These are phyloP conservation scores for Lecanicillium sp. DNA, from an alignment of 2,329 filamentous ascomycete species.

Conservation along the genomic window DNA sequence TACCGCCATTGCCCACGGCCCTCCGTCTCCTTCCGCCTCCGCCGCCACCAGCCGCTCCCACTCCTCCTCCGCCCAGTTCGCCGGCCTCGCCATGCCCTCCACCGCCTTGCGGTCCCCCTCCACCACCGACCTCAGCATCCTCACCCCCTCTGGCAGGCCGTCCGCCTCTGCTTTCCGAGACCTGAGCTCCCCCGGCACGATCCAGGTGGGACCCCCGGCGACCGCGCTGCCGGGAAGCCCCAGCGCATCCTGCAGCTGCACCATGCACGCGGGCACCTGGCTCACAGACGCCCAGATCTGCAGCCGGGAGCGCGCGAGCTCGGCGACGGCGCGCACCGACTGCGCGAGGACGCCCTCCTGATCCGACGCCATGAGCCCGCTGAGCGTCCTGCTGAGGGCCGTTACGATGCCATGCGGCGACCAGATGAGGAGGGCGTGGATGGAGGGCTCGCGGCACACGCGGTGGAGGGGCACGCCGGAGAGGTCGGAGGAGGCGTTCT, in stretches of 20 bases:
- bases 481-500: neutral
- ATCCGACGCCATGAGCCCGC: neutral
- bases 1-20: neutral
- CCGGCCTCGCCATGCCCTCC: neutral
- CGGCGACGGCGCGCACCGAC: neutral
- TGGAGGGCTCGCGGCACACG: neutral
- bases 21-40: neutral
- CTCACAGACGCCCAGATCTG: neutral
- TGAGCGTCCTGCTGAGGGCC: neutral
- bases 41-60: neutral
- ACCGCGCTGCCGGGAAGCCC: neutral
- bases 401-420: neutral
- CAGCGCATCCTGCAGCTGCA: constrained; percentile 1
- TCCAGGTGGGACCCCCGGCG: neutral
- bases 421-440: neutral
- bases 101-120: neutral
- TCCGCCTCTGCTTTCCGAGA: neutral
- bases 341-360: neutral
- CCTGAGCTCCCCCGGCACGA: neutral
- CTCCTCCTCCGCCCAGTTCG: neutral
- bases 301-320: neutral
- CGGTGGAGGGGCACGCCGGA: neutral
- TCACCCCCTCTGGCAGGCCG: neutral
- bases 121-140: neutral
- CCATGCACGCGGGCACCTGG: neutral